Percentiles rank a stretch among this genome's conserved stretches.
Evolutionary conservation across 805 yeast genomes (phyloP).

Genomic region (Yamadazyma takamatsuzukensis): DNA sequence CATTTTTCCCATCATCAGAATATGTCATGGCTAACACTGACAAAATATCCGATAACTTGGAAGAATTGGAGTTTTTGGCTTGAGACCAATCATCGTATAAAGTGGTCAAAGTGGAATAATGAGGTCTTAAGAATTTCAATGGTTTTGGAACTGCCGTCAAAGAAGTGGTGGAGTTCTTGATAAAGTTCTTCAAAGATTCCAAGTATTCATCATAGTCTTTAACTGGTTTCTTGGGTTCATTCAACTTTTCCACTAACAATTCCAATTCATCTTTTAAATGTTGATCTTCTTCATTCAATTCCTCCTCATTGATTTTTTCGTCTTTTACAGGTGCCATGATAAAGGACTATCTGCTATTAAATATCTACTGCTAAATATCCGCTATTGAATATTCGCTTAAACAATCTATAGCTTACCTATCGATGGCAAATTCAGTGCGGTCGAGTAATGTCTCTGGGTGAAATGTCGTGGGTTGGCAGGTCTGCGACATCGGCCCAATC

Average conservation of each 20-base stretch:
- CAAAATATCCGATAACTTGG: constrained; percentile 76
- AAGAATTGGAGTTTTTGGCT: constrained; percentile 18
- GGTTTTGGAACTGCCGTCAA: constrained; percentile 99
- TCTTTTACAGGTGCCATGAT: constrained; percentile 37
- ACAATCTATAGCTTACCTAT: too few relatives aligned
- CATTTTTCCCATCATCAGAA: constrained; percentile 75
- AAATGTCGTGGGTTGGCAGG: too few relatives aligned
- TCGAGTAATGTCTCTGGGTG: too few relatives aligned
- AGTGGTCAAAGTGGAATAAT: constrained; percentile 63
- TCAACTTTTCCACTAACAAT: constrained; percentile 74
- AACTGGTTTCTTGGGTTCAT: constrained; percentile 44
- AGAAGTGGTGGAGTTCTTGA: constrained; percentile 91
- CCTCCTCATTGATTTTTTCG: constrained; percentile 54
- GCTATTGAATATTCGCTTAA: too few relatives aligned
- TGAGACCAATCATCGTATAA: constrained; percentile 65
- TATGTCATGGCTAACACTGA: constrained; percentile 95
- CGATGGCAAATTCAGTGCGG: too few relatives aligned
- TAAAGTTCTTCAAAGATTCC: constrained; percentile 65
- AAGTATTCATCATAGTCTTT: constrained; percentile 59
- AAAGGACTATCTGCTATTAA: too few relatives aligned
- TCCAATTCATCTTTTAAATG: constrained; percentile 85
- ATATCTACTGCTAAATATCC: too few relatives aligned
- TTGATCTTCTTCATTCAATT: constrained; percentile 89
- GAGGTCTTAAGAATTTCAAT: constrained; percentile 88
- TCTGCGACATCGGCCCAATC: too few relatives aligned